Conservation (phyloP, 495 filamentous ascomycete species). For the Aspergillus nanangensis region DNA sequence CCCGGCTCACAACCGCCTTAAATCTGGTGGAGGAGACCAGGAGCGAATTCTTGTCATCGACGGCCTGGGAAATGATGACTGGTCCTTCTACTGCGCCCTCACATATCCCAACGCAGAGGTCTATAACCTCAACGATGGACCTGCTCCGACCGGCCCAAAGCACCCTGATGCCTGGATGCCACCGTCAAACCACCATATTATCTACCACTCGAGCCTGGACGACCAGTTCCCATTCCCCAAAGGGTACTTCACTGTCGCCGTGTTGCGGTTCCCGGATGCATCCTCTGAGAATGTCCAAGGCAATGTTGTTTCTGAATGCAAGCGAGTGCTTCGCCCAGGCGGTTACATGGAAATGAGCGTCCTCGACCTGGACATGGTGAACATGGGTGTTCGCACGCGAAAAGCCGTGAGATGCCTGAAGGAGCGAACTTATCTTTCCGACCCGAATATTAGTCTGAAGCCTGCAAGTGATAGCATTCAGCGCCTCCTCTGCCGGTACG, state of each 20-base stretch:
- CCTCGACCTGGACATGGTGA: constrained; percentile 80
- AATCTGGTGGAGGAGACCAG: constrained; percentile 46
- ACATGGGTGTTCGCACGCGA: constrained; percentile 75
- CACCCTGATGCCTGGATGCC: constrained; percentile 49
- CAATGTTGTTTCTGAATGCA: constrained; percentile 80
- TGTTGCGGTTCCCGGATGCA: constrained; percentile 81
- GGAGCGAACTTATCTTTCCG: constrained; percentile 61
- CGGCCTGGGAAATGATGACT: constrained; percentile 87
- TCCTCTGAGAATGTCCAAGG: constrained; percentile 70
- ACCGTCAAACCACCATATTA: constrained; percentile 80
- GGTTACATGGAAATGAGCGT: constrained; percentile 86
- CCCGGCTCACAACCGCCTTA: constrained; percentile 78
- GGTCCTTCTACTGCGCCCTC: constrained; percentile 95
- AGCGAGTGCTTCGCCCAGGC: constrained; percentile 83
- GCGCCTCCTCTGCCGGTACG: constrained; percentile 66
- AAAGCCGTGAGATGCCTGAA: constrained; percentile 75
- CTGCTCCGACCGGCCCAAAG: constrained; percentile 26
- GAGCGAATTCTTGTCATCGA: constrained; percentile 81
- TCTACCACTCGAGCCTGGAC: constrained; percentile 63
- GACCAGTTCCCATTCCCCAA: constrained; percentile 81
- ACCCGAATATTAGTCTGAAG: constrained; percentile 62
- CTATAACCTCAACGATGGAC: constrained; percentile 58
- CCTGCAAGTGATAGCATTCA: constrained; percentile 76
- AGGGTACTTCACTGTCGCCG: constrained; percentile 79
- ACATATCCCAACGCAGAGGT: constrained; percentile 83